Evolutionary conservation across 2,329 filamentous ascomycete species (phyloP).

Genomic region (Cercospora beticola): DNA sequence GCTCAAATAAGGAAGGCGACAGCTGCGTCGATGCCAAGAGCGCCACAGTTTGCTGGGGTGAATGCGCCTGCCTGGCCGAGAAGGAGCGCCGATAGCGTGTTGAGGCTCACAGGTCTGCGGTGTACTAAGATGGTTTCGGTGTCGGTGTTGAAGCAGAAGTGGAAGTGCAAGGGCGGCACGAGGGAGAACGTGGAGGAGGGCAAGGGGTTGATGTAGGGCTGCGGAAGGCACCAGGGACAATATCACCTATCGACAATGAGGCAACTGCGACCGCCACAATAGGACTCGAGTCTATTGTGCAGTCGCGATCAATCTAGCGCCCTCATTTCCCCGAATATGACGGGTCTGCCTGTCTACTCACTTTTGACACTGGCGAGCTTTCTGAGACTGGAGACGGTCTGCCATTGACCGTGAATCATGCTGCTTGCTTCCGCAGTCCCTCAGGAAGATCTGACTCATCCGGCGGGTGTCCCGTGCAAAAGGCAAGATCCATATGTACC

Average conservation of each 20-base stretch:
- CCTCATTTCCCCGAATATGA: not conserved
- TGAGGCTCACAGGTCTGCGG: not conserved
- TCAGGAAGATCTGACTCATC: conserved; percentile 23
- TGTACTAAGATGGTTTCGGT: not conserved
- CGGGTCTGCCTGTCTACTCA: not conserved
- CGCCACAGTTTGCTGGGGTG: conserved; percentile 1
- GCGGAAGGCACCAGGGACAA: not conserved
- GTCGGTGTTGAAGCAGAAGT: not conserved
- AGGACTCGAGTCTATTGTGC: not conserved
- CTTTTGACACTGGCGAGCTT: not conserved
- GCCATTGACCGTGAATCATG: not conserved
- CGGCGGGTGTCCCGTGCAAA: conserved; percentile 22
- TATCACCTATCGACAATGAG: not conserved
- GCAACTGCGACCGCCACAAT: not conserved
- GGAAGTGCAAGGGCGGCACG: not conserved
- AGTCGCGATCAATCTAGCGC: not conserved
- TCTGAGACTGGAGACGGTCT: not conserved
- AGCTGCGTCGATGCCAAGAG: not conserved
- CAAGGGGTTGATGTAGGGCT: not conserved
- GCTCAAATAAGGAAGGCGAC: conserved; percentile 2
- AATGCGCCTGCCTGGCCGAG: not conserved
- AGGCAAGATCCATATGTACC: conserved; percentile 23
- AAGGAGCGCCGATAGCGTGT: not conserved
- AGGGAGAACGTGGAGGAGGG: not conserved
- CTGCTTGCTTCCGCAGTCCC: conserved; percentile 17